Evolutionary conservation across 2,329 filamentous ascomycete genomes (phyloP).

Genomic region (Venturia effusa): DNA sequence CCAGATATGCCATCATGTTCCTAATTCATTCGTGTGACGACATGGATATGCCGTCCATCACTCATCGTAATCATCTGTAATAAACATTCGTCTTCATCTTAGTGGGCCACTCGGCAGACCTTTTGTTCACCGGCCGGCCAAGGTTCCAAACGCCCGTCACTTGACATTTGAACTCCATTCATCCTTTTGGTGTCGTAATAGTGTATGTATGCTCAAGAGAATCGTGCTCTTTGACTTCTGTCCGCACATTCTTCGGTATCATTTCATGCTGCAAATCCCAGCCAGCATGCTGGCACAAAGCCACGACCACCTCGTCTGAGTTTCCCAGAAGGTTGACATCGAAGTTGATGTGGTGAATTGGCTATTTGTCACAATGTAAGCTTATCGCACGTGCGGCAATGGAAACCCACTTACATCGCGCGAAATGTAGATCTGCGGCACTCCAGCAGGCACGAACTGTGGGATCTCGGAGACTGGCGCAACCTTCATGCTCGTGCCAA

Average conservation of each 20-base stretch:
- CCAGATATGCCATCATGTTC: neutral
- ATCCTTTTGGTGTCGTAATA: neutral
- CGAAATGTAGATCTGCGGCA: conserved; percentile 86
- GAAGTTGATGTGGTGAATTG: conserved; percentile 83
- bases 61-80: neutral
- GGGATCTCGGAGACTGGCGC: conserved; percentile 90
- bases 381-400: neutral
- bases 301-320: conserved; percentile 80
- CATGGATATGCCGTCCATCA: neutral
- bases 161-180: neutral
- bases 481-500: conserved; percentile 92
- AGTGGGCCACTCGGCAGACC: neutral
- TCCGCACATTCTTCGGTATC: conserved; percentile 56
- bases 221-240: conserved; percentile 38
- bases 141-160: neutral
- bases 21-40: neutral
- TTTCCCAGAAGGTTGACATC: conserved; percentile 95
- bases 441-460: conserved; percentile 61
- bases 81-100: neutral
- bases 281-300: conserved; percentile 69
- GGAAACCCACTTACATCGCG: conserved; percentile 45
- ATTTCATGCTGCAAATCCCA: conserved; percentile 79
- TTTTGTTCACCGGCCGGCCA: too few relatives aligned
- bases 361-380: conserved; percentile 29
- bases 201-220: conserved; percentile 8